These are phyloP conservation scores for Trichoderma polysporum DNA, from an alignment of 2,329 filamentous ascomycete genomes.

Conservation along the genomic window DNA sequence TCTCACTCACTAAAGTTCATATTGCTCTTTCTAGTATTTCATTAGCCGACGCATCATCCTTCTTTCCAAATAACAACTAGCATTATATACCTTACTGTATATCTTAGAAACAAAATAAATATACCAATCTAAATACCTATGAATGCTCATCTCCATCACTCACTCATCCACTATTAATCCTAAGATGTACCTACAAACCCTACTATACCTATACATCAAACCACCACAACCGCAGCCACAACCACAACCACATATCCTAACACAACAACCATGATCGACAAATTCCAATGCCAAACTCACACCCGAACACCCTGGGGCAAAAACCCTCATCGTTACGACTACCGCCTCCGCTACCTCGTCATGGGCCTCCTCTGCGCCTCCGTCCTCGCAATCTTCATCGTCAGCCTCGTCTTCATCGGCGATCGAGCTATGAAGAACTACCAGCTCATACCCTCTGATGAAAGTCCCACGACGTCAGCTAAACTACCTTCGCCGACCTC, in stretches of 20 bases:
- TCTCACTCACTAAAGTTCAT: background rate
- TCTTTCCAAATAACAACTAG: background rate
- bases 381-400: conserved; percentile 27
- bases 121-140: background rate
- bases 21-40: background rate
- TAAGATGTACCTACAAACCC: background rate
- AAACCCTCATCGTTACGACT: conserved; percentile 28
- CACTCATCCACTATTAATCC: too few species aligned
- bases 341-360: conserved; percentile 29
- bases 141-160: background rate
- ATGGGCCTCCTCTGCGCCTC: conserved; percentile 29
- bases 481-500: background rate
- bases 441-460: background rate
- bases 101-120: background rate
- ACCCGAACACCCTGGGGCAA: conserved; percentile 33
- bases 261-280: conserved; percentile 27
- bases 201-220: background rate
- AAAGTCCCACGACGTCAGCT: background rate
- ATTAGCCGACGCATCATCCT: background rate
- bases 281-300: conserved; percentile 32
- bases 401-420: conserved; percentile 26
- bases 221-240: too few species aligned
- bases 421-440: background rate
- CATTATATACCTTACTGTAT: background rate
- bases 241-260: background rate